Conservation (phyloP, 2,329 filamentous ascomycete genomes). For the Hymenotorrendiella dingleyae region DNA sequence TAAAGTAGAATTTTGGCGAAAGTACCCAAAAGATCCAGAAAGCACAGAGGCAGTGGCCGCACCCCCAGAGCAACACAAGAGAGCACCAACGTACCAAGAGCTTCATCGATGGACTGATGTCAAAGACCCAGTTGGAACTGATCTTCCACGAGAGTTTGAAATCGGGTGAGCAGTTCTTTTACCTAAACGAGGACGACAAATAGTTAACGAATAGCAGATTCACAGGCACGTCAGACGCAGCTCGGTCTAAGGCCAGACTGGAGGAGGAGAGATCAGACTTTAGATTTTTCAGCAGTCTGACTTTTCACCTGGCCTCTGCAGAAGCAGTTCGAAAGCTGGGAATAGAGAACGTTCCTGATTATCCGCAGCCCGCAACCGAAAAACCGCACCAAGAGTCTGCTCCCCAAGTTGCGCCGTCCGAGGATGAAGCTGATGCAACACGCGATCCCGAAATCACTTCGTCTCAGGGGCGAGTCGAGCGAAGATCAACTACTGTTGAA, state of each 20-base stretch:
- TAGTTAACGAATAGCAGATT: no score
- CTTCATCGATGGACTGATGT: slow-evolving; percentile 16
- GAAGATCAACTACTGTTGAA: no score
- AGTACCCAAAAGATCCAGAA: background rate
- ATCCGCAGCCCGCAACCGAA: no score
- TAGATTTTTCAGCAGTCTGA: slow-evolving; percentile 15
- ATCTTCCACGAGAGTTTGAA: slow-evolving; percentile 16
- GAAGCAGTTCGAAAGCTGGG: slow-evolving; percentile 11
- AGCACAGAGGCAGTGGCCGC: background rate
- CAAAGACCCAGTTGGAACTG: slow-evolving; percentile 6
- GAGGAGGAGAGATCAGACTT: slow-evolving; percentile 9
- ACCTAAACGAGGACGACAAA: no score
- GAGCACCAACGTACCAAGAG: slow-evolving; percentile 16
- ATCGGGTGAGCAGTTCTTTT: slow-evolving; percentile 13
- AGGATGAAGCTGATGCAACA: background rate
- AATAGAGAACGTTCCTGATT: slow-evolving; percentile 5
- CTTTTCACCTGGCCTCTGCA: slow-evolving; percentile 15
- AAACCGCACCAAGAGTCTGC: background rate
- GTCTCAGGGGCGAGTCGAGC: no score
- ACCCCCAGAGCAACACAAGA: background rate
- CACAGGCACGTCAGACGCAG: no score
- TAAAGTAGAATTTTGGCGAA: slow-evolving; percentile 12
- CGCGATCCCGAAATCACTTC: background rate
- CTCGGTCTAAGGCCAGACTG: slow-evolving; percentile 10
- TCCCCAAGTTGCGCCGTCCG: background rate